Base-by-base conservation (phyloP, 768 basidiomycete genomes). In the Boletus reticulatus region DNA sequence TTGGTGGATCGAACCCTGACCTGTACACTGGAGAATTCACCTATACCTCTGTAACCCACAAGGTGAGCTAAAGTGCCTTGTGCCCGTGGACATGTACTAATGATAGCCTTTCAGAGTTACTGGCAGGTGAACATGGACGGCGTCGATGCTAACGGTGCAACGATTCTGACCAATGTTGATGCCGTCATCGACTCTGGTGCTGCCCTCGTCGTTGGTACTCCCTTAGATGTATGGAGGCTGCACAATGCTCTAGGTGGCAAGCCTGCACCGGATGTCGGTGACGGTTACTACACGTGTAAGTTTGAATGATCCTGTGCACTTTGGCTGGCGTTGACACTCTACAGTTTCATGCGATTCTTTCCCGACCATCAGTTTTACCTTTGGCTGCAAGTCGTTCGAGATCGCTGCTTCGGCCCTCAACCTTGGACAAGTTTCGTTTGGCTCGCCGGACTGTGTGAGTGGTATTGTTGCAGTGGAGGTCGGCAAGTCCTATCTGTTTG, bases 1-100 rank as follows among this genome's bases (percentile, higher is more conserved):
- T 80, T 27, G 79, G 80, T 31, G 79, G 79, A 48, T 63, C 67
- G 24, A 73, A 81, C 61, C 41, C 63, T 11, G 52, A 60, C 17
- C 65, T 72, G 48, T 79, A 73, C 63, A 67, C 63, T 34, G 77
- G 78, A 10, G 52, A 44, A 2, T 64, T 80, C 52, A 70, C 70
- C 6, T 80, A 67, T 41, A 48, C 44, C 1, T 58, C 62, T 1
- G 71, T 75, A 2, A 67, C 64, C 11, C 17, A 56, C 9, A 19
- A 57, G 63, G 72, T 58, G 32, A 67, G 55, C n/a, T 24, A 3
- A 16, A 27, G 12, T 24, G 20, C 27, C 6, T 1, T 7, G 12
- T 19, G n/a, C 8, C 4, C 4, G 4, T 37, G 13, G 27, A 39
- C 5, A 38, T 58, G 24, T 34, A 56, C 39, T 61, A 51, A 44